Evolutionary conservation across 1,284 basidiomycete genomes (phyloP).

Genomic region (Cronartium quercuum): DNA sequence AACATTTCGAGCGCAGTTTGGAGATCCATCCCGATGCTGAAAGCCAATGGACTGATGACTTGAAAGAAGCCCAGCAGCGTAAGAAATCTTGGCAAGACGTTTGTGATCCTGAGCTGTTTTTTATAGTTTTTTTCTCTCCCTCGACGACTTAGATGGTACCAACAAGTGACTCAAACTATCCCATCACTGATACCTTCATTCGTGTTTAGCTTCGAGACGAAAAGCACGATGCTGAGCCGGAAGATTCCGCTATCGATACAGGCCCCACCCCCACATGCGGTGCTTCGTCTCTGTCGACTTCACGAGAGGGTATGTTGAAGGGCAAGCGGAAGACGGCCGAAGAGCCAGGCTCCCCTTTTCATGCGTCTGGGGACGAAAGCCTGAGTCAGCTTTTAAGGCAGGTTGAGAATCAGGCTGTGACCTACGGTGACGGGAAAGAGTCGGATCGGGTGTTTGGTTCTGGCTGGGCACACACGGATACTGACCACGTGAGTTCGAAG

Average conservation of each 20-base stretch:
- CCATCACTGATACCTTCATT: no score
- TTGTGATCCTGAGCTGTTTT: not conserved
- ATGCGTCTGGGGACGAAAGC: not conserved
- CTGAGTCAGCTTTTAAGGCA: not conserved
- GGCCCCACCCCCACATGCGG: not conserved
- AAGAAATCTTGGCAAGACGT: not conserved
- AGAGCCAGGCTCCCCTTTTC: not conserved
- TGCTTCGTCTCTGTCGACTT: not conserved
- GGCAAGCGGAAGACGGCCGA: not conserved
- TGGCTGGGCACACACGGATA: no score
- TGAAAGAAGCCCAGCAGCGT: constrained; percentile 2
- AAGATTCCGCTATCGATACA: not conserved
- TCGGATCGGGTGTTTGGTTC: no score
- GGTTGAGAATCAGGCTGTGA: constrained; percentile 18
- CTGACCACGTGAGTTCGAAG: no score
- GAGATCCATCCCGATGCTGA: not conserved
- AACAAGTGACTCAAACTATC: no score
- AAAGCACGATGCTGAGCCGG: not conserved
- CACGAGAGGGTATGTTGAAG: not conserved
- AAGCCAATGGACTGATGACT: constrained; percentile 7
- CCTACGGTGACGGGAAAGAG: not conserved
- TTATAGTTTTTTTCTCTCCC: not conserved
- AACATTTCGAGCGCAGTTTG: not conserved
- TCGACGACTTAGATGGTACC: no score
- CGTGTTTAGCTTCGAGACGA: no score